Percentiles rank a stretch among this genome's conserved stretches.
These are phyloP conservation scores for Phytophthora capsici DNA, from an alignment of 352 stramenopile species.

Conservation along the genomic window DNA sequence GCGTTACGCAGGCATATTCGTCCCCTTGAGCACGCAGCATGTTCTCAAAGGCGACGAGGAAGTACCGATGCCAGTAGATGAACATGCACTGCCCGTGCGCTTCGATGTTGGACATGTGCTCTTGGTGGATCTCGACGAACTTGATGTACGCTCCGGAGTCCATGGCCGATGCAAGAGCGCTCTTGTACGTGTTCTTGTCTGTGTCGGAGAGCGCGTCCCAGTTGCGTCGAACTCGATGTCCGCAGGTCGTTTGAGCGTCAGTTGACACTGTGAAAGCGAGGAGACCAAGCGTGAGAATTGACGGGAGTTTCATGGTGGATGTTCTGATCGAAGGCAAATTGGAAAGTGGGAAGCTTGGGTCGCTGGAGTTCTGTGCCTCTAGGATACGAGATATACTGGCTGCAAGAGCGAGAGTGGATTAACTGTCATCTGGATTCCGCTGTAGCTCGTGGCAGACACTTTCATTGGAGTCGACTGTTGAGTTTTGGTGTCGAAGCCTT, in stretches of 20 bases:
- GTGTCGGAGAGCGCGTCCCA: slow-evolving; percentile 36
- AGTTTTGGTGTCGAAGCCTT: not conserved
- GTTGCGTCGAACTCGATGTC: slow-evolving; percentile 38
- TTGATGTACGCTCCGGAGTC: slow-evolving; percentile 51
- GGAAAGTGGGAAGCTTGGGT: slow-evolving; percentile 17
- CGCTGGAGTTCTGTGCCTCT: not conserved
- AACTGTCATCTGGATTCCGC: slow-evolving; percentile 13
- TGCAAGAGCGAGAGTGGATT: slow-evolving; percentile 12
- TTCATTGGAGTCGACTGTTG: not conserved
- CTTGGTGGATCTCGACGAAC: slow-evolving; percentile 58
- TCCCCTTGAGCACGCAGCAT: slow-evolving; percentile 72
- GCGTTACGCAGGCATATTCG: slow-evolving; percentile 69
- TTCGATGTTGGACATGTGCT: slow-evolving; percentile 58
- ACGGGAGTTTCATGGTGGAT: slow-evolving; percentile 15
- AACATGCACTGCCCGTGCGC: slow-evolving; percentile 80
- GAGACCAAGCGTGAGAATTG: slow-evolving; percentile 21
- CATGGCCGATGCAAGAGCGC: slow-evolving; percentile 46
- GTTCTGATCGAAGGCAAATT: slow-evolving; percentile 17
- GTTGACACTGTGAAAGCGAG: slow-evolving; percentile 4
- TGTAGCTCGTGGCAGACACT: slow-evolving; percentile 8
- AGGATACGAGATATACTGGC: slow-evolving; percentile 12
- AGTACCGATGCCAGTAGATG: slow-evolving; percentile 81
- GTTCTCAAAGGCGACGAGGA: slow-evolving; percentile 80
- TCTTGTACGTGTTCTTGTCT: slow-evolving; percentile 52
- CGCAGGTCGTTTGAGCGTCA: slow-evolving; percentile 21